phyloP scores from a whole-genome alignment of 2,329 filamentous ascomycete genomes.

The Pseudocercospora fuligena region DNA sequence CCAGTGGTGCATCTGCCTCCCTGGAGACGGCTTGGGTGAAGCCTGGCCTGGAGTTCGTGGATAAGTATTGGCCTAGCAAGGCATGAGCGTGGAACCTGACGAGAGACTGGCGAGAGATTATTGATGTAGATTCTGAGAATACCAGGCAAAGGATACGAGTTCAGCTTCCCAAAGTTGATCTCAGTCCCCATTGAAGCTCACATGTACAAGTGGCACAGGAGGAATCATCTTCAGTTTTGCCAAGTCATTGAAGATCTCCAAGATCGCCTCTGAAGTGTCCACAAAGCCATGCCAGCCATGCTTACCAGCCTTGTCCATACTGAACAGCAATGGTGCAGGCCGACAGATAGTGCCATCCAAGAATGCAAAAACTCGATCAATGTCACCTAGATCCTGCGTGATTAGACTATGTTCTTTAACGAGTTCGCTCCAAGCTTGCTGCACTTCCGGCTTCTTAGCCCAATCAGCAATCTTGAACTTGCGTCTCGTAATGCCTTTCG shows the following conservation, averaged over 20 bases:
- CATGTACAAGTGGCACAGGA: conserved; percentile 31
- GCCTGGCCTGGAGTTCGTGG: background rate
- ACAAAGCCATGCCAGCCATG: conserved; percentile 55
- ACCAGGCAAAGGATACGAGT: background rate
- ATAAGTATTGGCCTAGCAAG: background rate
- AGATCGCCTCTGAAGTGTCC: conserved; percentile 50
- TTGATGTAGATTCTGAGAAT: background rate
- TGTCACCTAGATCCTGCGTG: conserved; percentile 42
- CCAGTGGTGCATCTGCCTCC: background rate
- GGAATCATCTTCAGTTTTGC: conserved; percentile 53
- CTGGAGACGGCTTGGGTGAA: background rate
- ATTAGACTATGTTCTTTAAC: conserved; percentile 46
- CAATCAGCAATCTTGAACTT: conserved; percentile 45
- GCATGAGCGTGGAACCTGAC: background rate
- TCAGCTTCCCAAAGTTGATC: background rate
- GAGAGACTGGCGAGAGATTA: background rate
- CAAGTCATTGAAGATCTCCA: conserved; percentile 50
- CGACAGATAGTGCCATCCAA: conserved; percentile 49
- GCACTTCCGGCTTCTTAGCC: conserved; percentile 52
- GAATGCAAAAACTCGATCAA: conserved; percentile 56
- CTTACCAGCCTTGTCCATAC: conserved; percentile 53
- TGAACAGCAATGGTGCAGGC: conserved; percentile 34
- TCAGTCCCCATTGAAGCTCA: conserved; percentile 30
- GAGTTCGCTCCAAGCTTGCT: conserved; percentile 53
- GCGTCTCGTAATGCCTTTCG: conserved; percentile 34